Evolutionary conservation across 2,329 filamentous ascomycete genomes (phyloP), one percentile per base, ranked within the genome.

Genomic region (Emmonsia crescens): DNA sequence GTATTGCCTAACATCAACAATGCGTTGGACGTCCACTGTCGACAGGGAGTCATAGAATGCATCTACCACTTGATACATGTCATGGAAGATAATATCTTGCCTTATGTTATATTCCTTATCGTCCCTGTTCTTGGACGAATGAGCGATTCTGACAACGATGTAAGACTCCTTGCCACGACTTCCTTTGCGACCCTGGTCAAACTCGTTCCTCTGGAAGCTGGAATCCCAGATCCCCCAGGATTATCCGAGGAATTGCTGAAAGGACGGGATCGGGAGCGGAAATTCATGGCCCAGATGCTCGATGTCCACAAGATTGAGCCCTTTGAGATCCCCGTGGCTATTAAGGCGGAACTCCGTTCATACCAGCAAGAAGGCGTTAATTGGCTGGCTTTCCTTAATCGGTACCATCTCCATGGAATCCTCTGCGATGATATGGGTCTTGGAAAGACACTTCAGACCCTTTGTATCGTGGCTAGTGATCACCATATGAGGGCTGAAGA

Each of bases 331-430:
- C 94, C 94, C 0, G 94, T 99, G 51, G 89, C 91, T 4, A 99
- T 99, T 79, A 97, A 97, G 75, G 95, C 94, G 0, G 91, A 96
- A 70, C 83, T 99, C 59, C 89, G 94, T 65, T 96, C 92, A 0
- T 99, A 99, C 72, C 95, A 99, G 74, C 94, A 99, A 75, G 94
- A 99, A 60, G 94, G 94, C 73, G 93, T 99, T 71, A 99, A 99
- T 72, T 99, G 94, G 94, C 84, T 99, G 59, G 87, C 95, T 61
- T 99, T 99, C 78, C 86, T 99, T 67, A 99, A 99, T 74, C 92
- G 92, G 62, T 99, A 97, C 73, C 93, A 99, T 70, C 84, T 99
- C 1, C 95, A 99, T 69, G 94, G 94, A 57, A 96, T 99, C 74
- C 89, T 99, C 63, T 99, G 94, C 72, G 94, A 99, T 71, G 94